A percentile compares a stretch with the other conserved stretches of the same genome.
phyloP scores from a whole-genome alignment of 1,284 basidiomycete species.

The Ceratobasidium sp. region DNA sequence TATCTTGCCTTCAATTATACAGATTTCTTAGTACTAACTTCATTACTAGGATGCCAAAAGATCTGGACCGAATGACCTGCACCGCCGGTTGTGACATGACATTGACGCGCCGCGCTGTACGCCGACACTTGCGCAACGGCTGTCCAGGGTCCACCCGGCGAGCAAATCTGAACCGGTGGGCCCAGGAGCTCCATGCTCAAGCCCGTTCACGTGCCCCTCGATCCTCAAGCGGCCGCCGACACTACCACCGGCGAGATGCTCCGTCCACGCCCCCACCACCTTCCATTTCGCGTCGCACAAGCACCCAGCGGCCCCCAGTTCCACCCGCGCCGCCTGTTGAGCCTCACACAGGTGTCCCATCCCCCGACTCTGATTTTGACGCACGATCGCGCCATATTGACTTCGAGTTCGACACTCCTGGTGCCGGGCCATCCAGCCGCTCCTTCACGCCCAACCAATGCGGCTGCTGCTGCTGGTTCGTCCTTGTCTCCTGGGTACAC shows the following conservation, averaged over 20 bases:
- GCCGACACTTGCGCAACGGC: neutral
- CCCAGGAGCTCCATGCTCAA: too few species aligned
- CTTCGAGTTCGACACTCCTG: conserved; percentile 3
- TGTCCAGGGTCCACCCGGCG: neutral
- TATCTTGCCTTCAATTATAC: too few species aligned
- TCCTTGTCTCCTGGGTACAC: too few species aligned
- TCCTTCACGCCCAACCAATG: neutral
- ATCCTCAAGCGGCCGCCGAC: too few species aligned
- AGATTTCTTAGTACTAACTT: too few species aligned
- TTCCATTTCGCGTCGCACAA: neutral
- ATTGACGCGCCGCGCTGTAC: neutral
- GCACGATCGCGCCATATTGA: neutral
- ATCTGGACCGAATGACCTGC: too few species aligned
- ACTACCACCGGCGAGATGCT: too few species aligned
- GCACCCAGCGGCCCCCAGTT: neutral
- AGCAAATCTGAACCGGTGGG: neutral
- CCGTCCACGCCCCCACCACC: neutral
- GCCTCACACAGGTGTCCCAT: too few species aligned
- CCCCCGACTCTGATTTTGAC: neutral
- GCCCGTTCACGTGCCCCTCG: too few species aligned
- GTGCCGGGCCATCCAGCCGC: neutral
- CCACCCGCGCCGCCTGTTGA: neutral
- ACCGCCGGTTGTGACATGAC: neutral
- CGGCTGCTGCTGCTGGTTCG: neutral
- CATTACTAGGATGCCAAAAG: too few species aligned